Conservation (phyloP, 805 yeast genomes). For the Wickerhamiella sergipiensis region DNA sequence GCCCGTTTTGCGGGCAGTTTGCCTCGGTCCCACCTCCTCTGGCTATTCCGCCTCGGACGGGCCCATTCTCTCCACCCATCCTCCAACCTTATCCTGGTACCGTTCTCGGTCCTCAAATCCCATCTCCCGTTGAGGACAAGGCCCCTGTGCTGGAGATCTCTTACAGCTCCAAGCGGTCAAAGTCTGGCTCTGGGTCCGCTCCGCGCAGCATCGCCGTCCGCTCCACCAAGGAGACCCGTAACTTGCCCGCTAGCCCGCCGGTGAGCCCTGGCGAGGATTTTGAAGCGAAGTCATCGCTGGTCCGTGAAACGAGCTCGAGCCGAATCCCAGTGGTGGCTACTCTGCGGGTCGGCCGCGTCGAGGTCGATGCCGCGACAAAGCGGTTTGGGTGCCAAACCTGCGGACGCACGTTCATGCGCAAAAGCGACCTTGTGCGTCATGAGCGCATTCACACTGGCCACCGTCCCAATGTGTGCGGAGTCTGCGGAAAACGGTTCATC, state of each 20-base stretch:
- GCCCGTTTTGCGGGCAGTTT: neutral
- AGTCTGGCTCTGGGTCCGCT: too few species aligned
- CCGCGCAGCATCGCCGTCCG: neutral
- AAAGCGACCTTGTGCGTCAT: constrained; percentile 74
- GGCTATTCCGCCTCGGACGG: neutral
- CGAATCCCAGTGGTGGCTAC: constrained; percentile 6
- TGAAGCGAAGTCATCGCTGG: neutral
- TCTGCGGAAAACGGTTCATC: constrained; percentile 65
- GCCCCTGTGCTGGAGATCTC: neutral
- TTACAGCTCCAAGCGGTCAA: neutral
- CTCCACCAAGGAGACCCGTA: neutral
- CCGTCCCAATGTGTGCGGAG: constrained; percentile 29
- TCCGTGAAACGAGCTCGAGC: neutral
- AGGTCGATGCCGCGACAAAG: constrained; percentile 10
- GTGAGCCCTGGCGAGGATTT: neutral
- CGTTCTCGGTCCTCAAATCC: neutral
- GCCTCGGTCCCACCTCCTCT: neutral
- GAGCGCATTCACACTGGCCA: constrained; percentile 44
- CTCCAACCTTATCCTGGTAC: neutral
- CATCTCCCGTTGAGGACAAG: neutral
- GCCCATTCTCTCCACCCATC: neutral
- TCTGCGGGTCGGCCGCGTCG: constrained; percentile 2
- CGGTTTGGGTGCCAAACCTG: constrained; percentile 32
- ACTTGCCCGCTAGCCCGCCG: neutral
- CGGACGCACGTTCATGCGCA: constrained; percentile 55